A percentile compares a stretch with the other conserved stretches of the same genome.
Conservation (phyloP, 2,329 filamentous ascomycete genomes). For the Sarocladiaceae sp. region DNA sequence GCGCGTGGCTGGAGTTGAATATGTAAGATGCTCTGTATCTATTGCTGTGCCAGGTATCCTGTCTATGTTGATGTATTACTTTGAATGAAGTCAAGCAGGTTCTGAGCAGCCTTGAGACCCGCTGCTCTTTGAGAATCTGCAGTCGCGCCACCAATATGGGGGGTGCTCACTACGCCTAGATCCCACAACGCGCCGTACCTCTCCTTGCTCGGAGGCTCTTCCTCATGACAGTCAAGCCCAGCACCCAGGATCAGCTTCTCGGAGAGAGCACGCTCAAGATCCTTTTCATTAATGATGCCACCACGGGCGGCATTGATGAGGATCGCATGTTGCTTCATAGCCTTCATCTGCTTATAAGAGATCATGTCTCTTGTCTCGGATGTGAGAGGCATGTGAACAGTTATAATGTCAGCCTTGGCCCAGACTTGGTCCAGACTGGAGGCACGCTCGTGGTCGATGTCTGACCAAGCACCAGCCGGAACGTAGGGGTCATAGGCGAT, state of each 20-base stretch:
- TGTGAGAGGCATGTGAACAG: slow-evolving; percentile 31
- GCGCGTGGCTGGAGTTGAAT: too few relatives aligned
- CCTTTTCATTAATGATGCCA: slow-evolving; percentile 31
- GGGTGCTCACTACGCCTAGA: slow-evolving; percentile 31
- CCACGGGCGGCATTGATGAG: slow-evolving; percentile 34
- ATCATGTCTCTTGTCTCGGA: slow-evolving; percentile 26
- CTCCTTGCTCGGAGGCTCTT: slow-evolving; percentile 30
- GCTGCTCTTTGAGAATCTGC: slow-evolving; percentile 23
- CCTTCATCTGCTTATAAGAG: slow-evolving; percentile 19
- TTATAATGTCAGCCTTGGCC: slow-evolving; percentile 25
- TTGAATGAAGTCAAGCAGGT: slow-evolving; percentile 16
- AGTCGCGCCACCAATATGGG: slow-evolving; percentile 40
- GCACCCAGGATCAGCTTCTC: slow-evolving; percentile 31
- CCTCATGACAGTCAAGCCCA: slow-evolving; percentile 31
- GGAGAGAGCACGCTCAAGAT: slow-evolving; percentile 23
- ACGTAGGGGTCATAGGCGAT: slow-evolving; percentile 30
- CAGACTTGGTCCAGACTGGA: slow-evolving; percentile 26
- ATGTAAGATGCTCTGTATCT: too few relatives aligned
- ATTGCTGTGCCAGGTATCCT: too few relatives aligned
- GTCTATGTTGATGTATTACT: background rate
- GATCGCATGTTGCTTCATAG: slow-evolving; percentile 32
- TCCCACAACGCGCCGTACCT: slow-evolving; percentile 28
- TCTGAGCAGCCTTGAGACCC: slow-evolving; percentile 19
- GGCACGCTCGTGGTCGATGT: slow-evolving; percentile 24
- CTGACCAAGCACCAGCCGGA: slow-evolving; percentile 23